A percentile compares a stretch with the other conserved stretches of the same genome.
Conservation (phyloP, 371 early-diverging fungal genomes). For the Quaeritorhiza haematococci region DNA sequence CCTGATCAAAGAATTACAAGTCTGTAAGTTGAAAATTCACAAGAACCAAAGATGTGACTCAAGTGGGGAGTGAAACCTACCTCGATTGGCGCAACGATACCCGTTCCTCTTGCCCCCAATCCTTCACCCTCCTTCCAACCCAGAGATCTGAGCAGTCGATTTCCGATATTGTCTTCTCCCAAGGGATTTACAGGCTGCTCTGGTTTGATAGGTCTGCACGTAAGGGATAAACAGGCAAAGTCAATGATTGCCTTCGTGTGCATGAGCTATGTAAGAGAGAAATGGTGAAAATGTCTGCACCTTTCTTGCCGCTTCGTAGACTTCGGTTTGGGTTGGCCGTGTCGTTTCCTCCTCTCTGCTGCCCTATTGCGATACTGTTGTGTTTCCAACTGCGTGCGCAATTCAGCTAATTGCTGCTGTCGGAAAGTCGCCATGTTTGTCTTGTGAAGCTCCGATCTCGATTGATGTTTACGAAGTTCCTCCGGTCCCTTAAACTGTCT, state of each 20-base stretch:
- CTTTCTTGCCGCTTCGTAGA: background rate
- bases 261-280: background rate
- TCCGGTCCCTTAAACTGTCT: constrained; percentile 56
- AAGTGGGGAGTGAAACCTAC: too few species aligned
- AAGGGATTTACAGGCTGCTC: constrained; percentile 6
- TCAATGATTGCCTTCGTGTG: constrained; percentile 3
- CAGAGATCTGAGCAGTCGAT: constrained; percentile 15
- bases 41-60: too few species aligned
- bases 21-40: too few species aligned
- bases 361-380: constrained; percentile 57
- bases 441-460: constrained; percentile 60
- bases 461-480: constrained; percentile 57
- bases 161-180: constrained; percentile 21
- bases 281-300: background rate
- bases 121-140: constrained; percentile 29
- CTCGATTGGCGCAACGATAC: constrained; percentile 21
- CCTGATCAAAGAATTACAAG: too few species aligned
- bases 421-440: constrained; percentile 20
- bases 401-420: constrained; percentile 25
- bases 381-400: constrained; percentile 24
- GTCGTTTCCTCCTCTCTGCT: constrained; percentile 62
- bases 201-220: background rate
- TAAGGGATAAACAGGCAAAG: background rate
- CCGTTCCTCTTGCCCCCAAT: constrained; percentile 17
- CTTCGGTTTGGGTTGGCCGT: constrained; percentile 48